phyloP scores from a whole-genome alignment of 306 rosid genomes.

The Leucaena leucocephala region DNA sequence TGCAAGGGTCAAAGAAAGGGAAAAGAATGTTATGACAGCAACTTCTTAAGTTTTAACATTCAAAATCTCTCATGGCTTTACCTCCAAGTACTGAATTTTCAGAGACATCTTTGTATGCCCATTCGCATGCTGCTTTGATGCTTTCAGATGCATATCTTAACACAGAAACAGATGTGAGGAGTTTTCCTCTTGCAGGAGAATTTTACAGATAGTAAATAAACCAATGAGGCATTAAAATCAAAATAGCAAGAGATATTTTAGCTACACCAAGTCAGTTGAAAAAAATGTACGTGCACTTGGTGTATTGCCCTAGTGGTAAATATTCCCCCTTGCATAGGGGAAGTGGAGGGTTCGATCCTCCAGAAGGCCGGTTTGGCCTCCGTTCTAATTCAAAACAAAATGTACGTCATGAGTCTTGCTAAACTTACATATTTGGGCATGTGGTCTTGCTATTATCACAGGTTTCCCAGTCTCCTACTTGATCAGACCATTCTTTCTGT shows the following conservation, averaged over 20 bases:
- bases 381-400: too few species aligned
- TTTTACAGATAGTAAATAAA: too few species aligned
- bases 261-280: background rate
- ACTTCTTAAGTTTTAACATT: background rate
- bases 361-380: too few species aligned
- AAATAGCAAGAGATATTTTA: background rate
- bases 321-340: too few species aligned
- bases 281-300: too few species aligned
- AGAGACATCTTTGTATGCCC: slow-evolving; percentile 69
- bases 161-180: too few species aligned
- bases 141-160: slow-evolving; percentile 85
- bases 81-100: slow-evolving; percentile 70
- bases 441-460: slow-evolving; percentile 51
- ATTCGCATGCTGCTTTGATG: slow-evolving; percentile 69
- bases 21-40: background rate
- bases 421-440: slow-evolving; percentile 69
- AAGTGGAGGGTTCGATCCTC: too few species aligned
- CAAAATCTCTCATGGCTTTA: slow-evolving; percentile 16
- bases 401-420: background rate
- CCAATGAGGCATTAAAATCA: too few species aligned
- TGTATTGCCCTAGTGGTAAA: too few species aligned
- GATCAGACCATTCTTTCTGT: slow-evolving; percentile 73
- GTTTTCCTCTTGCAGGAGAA: too few species aligned
- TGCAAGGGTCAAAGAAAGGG: background rate
- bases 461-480: slow-evolving; percentile 67